These are phyloP conservation scores for Bodo saltans DNA, from an alignment of 78 protist genomes.

Conservation along the genomic window DNA sequence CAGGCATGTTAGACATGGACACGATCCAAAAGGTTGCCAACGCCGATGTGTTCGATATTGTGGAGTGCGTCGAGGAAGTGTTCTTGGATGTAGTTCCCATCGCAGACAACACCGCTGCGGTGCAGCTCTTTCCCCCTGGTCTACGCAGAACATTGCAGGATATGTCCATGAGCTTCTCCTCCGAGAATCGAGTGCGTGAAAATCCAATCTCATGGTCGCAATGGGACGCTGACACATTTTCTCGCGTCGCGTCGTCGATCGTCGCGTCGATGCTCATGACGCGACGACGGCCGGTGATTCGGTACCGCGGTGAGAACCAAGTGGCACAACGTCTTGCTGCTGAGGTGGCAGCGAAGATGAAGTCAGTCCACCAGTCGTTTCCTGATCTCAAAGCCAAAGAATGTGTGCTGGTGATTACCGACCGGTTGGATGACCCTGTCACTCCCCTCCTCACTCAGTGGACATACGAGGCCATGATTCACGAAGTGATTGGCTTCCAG, in stretches of 20 bases:
- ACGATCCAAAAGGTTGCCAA: slow-evolving; percentile 70
- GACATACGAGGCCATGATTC: slow-evolving; percentile 95
- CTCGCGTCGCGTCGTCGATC: slow-evolving; percentile 33
- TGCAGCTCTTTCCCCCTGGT: too few species aligned
- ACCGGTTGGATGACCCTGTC: slow-evolving; percentile 88
- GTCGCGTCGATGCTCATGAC: slow-evolving; percentile 40
- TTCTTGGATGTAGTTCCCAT: slow-evolving; percentile 81
- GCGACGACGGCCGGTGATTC: slow-evolving; percentile 49
- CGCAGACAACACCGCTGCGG: slow-evolving; percentile 51
- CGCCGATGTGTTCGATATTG: slow-evolving; percentile 77
- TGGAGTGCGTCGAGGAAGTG: slow-evolving; percentile 69
- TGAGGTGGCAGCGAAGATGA: not conserved
- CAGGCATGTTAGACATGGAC: slow-evolving; percentile 54
- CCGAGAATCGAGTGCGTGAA: not conserved
- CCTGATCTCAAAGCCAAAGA: not conserved
- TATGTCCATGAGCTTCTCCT: slow-evolving; percentile 46
- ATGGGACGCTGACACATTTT: not conserved
- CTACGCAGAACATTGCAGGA: too few species aligned
- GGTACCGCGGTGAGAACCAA: slow-evolving; percentile 35
- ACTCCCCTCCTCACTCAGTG: slow-evolving; percentile 92
- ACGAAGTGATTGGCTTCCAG: slow-evolving; percentile 77
- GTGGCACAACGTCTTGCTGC: not conserved
- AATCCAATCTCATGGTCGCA: not conserved
- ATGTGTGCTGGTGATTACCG: slow-evolving; percentile 79
- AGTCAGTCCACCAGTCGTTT: not conserved